Evolutionary conservation across 1,139 yeast species (phyloP).

Genomic region (Geotrichum citri-aurantii): DNA sequence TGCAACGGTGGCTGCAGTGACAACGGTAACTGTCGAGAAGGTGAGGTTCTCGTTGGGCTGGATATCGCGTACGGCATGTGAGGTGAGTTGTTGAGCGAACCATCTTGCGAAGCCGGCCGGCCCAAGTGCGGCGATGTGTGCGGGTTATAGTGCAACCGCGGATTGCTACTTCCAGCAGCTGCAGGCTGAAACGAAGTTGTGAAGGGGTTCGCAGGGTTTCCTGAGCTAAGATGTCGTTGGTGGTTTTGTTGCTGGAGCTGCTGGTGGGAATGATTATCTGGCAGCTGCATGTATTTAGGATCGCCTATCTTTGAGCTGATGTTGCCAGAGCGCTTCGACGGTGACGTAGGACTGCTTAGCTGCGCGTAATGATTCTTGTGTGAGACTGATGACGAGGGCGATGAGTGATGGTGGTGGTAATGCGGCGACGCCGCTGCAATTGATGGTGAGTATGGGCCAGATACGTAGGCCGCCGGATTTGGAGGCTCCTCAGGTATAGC

Average conservation of each 20-base stretch:
- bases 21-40: neutral
- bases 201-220: constrained; percentile 2
- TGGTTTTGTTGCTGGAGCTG: constrained; percentile 15
- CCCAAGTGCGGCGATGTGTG: constrained; percentile 12
- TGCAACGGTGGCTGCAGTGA: neutral
- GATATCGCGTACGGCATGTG: neutral
- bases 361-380: neutral
- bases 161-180: neutral
- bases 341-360: constrained; percentile 3
- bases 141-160: constrained; percentile 3
- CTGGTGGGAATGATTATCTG: constrained; percentile 6
- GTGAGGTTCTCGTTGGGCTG: neutral
- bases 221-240: constrained; percentile 9
- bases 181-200: constrained; percentile 1
- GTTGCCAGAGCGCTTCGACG: constrained; percentile 2
- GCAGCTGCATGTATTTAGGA: neutral
- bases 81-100: neutral
- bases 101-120: neutral
- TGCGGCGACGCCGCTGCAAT: constrained; percentile 1
- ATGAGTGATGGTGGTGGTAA: neutral
- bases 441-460: neutral
- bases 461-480: neutral
- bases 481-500: constrained; percentile 9
- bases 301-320: neutral
- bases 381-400: neutral